Conservation (phyloP, 805 yeast genomes). For the Kodamaea kakaduensis region DNA sequence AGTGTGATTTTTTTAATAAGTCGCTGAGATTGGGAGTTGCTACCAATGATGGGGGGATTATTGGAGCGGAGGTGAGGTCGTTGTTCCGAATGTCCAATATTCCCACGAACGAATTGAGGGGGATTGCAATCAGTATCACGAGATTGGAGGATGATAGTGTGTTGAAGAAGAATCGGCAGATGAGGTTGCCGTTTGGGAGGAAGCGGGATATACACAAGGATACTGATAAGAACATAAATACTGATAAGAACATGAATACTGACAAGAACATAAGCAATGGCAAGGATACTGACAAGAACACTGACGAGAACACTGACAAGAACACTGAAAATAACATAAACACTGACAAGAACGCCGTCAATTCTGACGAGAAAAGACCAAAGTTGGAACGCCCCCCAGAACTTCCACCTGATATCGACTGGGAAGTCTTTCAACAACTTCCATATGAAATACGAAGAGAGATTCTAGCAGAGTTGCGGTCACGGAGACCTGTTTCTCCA, state of each 20-base stretch:
- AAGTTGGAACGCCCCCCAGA: background rate
- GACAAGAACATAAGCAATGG: no score
- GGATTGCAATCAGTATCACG: constrained; percentile 68
- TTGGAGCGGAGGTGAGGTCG: constrained; percentile 56
- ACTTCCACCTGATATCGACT: constrained; percentile 43
- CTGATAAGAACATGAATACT: no score
- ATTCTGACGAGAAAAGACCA: background rate
- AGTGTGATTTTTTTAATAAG: constrained; percentile 61
- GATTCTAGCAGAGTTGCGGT: constrained; percentile 47
- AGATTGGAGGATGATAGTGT: constrained; percentile 42
- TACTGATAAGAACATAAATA: no score
- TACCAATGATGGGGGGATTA: constrained; percentile 56
- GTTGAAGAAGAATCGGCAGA: constrained; percentile 20
- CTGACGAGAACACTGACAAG: background rate
- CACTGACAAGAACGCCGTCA: background rate
- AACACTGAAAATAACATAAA: background rate
- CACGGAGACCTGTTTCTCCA: constrained; percentile 33
- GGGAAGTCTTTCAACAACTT: constrained; percentile 58
- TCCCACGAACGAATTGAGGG: constrained; percentile 68
- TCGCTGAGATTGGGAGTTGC: constrained; percentile 57
- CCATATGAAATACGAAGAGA: constrained; percentile 68
- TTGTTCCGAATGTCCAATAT: constrained; percentile 54
- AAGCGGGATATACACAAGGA: background rate
- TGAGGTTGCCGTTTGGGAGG: constrained; percentile 15
- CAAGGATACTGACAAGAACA: no score